Evolutionary conservation across 768 basidiomycete species (phyloP).

Genomic region (Macrolepiota albuminosa): DNA sequence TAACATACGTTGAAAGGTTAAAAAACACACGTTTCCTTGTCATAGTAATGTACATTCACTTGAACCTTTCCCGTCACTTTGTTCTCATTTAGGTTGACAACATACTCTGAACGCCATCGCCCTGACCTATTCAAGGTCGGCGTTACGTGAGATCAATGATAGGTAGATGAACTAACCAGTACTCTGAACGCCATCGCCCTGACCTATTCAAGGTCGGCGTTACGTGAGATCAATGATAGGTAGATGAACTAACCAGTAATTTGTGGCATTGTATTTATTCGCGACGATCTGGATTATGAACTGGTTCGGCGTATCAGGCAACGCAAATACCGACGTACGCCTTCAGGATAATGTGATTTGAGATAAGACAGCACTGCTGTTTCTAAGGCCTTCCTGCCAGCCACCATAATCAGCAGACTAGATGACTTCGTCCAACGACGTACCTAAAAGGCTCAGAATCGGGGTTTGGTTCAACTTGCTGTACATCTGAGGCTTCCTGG

Average conservation of each 20-base stretch:
- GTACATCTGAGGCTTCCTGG: constrained; percentile 76
- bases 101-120: constrained; percentile 88
- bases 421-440: constrained; percentile 9
- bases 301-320: constrained; percentile 33
- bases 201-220: constrained; percentile 50
- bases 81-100: constrained; percentile 60
- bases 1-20: neutral
- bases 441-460: constrained; percentile 78
- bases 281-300: constrained; percentile 85
- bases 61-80: constrained; percentile 68
- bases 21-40: constrained; percentile 82
- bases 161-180: constrained; percentile 54
- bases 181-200: constrained; percentile 55
- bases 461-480: constrained; percentile 53
- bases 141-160: neutral
- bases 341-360: constrained; percentile 77
- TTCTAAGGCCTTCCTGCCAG: constrained; percentile 63
- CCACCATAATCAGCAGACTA: neutral
- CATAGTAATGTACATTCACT: constrained; percentile 93
- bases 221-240: neutral
- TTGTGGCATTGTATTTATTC: constrained; percentile 91
- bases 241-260: constrained; percentile 70
- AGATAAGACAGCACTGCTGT: constrained; percentile 63
- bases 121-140: constrained; percentile 64
- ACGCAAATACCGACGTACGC: constrained; percentile 71